Percentiles rank a stretch among this genome's conserved stretches.
Conservation (phyloP, 495 filamentous ascomycete genomes). For the Staphylotrichum longicolle region DNA sequence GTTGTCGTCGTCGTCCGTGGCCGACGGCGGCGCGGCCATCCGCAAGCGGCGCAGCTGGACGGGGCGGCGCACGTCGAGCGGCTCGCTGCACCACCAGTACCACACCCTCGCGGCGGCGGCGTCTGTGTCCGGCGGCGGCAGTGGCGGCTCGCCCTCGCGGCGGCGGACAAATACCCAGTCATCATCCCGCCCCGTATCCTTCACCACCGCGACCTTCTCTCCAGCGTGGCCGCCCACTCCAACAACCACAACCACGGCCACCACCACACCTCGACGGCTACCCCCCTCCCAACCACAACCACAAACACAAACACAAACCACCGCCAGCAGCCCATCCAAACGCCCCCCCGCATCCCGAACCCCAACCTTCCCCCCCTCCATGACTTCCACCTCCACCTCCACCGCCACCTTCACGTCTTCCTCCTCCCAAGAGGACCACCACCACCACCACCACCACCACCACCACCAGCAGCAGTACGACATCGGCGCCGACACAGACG, state of each 20-base stretch:
- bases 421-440: not conserved
- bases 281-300: too few relatives aligned
- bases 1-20: not conserved
- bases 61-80: conserved; percentile 8
- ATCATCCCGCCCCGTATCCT: not conserved
- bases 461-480: not conserved
- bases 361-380: too few relatives aligned
- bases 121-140: not conserved
- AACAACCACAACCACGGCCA: too few relatives aligned
- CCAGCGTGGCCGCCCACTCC: too few relatives aligned
- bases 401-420: not conserved
- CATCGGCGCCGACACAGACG: conserved; percentile 50
- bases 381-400: not conserved
- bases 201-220: too few relatives aligned
- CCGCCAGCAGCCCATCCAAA: too few relatives aligned
- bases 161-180: not conserved
- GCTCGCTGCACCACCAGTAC: conserved; percentile 14
- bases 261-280: too few relatives aligned
- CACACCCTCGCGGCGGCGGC: not conserved
- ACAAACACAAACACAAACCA: too few relatives aligned
- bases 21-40: conserved; percentile 18
- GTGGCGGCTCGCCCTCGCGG: not conserved
- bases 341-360: too few relatives aligned
- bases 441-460: not conserved
- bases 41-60: conserved; percentile 34